A percentile compares a stretch with the other conserved stretches of the same genome.
Evolutionary conservation across 345 rosid genomes (phyloP).

Genomic region (Sisymbrium altissimum): DNA sequence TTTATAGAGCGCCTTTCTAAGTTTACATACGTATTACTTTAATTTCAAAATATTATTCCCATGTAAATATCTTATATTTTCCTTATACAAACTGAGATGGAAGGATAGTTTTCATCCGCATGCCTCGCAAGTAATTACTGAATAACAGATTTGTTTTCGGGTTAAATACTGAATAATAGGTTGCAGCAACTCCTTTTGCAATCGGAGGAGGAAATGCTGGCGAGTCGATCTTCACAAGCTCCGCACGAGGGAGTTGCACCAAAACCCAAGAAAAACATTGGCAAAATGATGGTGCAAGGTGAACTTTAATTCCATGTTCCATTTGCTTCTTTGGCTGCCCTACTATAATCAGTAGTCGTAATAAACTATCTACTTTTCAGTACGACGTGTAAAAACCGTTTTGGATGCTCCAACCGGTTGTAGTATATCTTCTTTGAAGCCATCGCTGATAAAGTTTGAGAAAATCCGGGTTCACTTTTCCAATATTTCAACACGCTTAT

Average conservation of each 20-base stretch:
- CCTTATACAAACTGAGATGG: not conserved
- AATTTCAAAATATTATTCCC: not conserved
- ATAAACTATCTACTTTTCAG: conserved; percentile 40
- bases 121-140: conserved; percentile 5
- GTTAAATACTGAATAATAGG: conserved; percentile 34
- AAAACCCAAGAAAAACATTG: conserved; percentile 72
- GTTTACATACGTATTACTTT: not conserved
- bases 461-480: conserved; percentile 56
- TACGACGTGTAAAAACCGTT: conserved; percentile 78
- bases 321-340: conserved; percentile 4
- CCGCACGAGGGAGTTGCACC: conserved; percentile 58
- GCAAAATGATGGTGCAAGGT: conserved; percentile 99
- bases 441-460: conserved; percentile 55
- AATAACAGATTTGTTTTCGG: not conserved
- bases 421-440: conserved; percentile 64
- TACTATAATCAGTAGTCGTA: not conserved
- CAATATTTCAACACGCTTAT: conserved; percentile 52
- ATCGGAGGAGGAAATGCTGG: conserved; percentile 89
- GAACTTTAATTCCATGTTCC: conserved; percentile 2
- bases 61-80: not conserved
- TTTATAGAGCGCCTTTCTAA: not conserved
- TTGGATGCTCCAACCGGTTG: conserved; percentile 83
- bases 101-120: conserved; percentile 3
- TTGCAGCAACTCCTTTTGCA: conserved; percentile 77
- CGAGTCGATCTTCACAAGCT: conserved; percentile 60